These are phyloP conservation scores for Psidium friedrichsthalianum DNA, from an alignment of 345 rosid species.

Conservation along the genomic window DNA sequence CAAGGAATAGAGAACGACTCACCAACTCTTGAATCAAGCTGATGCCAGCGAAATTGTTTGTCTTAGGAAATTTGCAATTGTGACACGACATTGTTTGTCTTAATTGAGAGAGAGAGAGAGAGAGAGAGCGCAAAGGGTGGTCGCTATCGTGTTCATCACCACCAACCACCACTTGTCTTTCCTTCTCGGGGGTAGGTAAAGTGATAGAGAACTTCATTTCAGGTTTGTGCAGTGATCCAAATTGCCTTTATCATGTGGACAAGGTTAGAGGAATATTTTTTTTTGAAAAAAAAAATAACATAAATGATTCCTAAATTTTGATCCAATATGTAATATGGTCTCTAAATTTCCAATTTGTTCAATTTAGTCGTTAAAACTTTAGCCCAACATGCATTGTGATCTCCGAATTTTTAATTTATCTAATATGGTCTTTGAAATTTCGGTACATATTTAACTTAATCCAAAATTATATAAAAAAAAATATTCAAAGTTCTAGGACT, in stretches of 20 bases:
- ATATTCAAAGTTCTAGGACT: no score
- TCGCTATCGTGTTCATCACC: slow-evolving; percentile 15
- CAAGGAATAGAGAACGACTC: background rate
- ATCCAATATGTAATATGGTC: no score
- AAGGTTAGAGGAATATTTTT: background rate
- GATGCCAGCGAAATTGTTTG: no score
- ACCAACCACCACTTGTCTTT: slow-evolving; percentile 8
- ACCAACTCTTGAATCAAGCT: background rate
- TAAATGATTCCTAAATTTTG: no score
- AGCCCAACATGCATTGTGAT: no score
- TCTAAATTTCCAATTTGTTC: no score
- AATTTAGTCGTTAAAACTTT: no score
- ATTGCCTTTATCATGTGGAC: background rate
- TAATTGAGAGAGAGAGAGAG: background rate
- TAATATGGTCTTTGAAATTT: no score
- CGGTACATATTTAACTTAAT: no score
- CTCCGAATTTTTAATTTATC: no score
- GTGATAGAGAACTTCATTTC: background rate
- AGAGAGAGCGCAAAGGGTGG: background rate
- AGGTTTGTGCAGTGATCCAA: background rate
- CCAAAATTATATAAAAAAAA: no score
- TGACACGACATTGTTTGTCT: background rate
- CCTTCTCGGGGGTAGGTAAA: slow-evolving; percentile 15
- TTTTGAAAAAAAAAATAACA: background rate
- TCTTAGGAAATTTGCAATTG: background rate